Percentiles rank a stretch among this genome's conserved stretches.
phyloP scores from a whole-genome alignment of 768 basidiomycete genomes.

The Trametes maxima region DNA sequence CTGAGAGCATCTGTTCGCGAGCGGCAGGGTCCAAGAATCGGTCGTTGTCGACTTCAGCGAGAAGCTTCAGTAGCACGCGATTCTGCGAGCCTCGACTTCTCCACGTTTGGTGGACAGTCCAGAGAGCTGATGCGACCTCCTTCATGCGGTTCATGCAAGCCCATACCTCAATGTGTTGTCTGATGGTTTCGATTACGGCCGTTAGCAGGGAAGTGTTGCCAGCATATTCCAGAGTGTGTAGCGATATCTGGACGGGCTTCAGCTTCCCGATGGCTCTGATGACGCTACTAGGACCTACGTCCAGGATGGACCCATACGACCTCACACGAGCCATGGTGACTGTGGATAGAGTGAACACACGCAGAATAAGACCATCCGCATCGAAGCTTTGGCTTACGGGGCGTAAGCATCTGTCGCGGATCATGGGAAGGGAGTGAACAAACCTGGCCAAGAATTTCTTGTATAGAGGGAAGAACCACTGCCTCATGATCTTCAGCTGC shows the following conservation, averaged over 20 bases:
- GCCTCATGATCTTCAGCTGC: constrained; percentile 67
- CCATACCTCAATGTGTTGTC: constrained; percentile 74
- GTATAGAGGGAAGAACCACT: constrained; percentile 75
- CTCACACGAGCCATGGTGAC: constrained; percentile 62
- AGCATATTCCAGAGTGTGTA: constrained; percentile 53
- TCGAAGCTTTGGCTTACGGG: constrained; percentile 4
- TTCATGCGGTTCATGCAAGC: constrained; percentile 69
- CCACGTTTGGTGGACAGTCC: constrained; percentile 63
- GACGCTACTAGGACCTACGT: constrained; percentile 45
- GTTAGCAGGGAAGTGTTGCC: constrained; percentile 54
- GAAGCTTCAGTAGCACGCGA: constrained; percentile 60
- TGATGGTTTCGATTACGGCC: constrained; percentile 70
- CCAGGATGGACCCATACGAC: constrained; percentile 70
- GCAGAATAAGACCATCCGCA: constrained; percentile 40
- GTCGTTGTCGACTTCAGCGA: constrained; percentile 67
- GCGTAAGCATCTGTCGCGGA: background rate
- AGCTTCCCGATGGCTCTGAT: background rate
- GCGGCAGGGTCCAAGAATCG: constrained; percentile 55
- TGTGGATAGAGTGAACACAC: constrained; percentile 56
- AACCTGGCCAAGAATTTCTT: constrained; percentile 53
- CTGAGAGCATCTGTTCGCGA: constrained; percentile 60
- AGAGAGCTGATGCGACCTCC: constrained; percentile 59
- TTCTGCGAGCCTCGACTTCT: constrained; percentile 67
- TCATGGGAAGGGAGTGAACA: constrained; percentile 13
- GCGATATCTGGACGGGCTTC: constrained; percentile 31